Base-by-base conservation (phyloP, 2,329 filamentous ascomycete genomes). In the Cephalotrichum gorgonifer region DNA sequence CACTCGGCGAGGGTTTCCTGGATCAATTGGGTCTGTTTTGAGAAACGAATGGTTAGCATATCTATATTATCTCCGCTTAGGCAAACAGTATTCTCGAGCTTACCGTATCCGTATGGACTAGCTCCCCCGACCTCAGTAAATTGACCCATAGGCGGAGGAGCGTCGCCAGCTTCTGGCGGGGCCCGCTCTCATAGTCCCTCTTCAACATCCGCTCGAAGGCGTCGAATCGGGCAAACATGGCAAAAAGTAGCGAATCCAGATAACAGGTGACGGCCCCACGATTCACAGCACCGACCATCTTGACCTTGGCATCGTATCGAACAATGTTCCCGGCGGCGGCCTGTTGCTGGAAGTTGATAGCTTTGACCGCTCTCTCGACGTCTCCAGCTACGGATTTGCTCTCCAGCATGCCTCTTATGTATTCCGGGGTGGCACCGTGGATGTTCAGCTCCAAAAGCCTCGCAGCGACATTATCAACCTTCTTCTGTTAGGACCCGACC, bases 151-250 rank as follows among this genome's bases (percentile, higher is more conserved):
- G 70, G 48, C 91, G 79, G 45, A 97, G 64, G 22, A 95, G 66
- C 9, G 82, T 81, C n/a, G 84, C 84, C 48, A 98, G 71, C 56
- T 82, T 86, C 56, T 79, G 81, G 54, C 84, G 79, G 11, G 71
- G 66, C 54, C 88, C 81, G 52, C 93, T 86, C 15, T 57, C 76
- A 53, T 88, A 87, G 7, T 83, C 81, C 22, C 26, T 31, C 62
- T 87, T 90, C 30, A 96, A 73, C 74, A 97, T 95, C 44, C 86
- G 88, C 64, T 97, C 91, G 62, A 95, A 98, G 54, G 86, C 90
- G 55, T 88, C 85, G 33, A 96, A 74, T 52, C 87, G 83, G 17
- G 87, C 86, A 62, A 97, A 97, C 88, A 98, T 96, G 63, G 91
- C 86, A 62, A 96, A 97, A 2, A 98, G 75, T 22, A 97, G 70